Conservation (phyloP, 768 basidiomycete species). For the Tulasnella sp. region DNA sequence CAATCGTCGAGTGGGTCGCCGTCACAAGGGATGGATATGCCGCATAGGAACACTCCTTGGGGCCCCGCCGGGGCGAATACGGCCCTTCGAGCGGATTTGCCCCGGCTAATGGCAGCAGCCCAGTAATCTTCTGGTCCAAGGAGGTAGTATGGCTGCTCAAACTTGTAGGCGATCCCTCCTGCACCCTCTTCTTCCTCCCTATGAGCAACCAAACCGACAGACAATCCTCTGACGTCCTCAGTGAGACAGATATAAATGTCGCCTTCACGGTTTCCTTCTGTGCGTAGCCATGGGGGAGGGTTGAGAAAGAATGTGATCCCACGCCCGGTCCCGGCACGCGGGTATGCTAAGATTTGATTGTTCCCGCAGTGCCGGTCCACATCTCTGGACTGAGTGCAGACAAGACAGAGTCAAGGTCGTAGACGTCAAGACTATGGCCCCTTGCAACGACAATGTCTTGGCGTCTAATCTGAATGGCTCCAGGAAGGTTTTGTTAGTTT, state of each 20-base stretch:
- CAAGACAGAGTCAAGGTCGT: neutral
- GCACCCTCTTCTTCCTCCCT: neutral
- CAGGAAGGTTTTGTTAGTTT: neutral
- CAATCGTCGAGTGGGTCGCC: neutral
- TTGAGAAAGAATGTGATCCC: neutral
- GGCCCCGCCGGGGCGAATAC: neutral
- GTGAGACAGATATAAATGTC: neutral
- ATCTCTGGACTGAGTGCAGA: neutral
- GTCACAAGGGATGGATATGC: neutral
- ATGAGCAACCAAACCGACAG: neutral
- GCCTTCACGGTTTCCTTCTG: neutral
- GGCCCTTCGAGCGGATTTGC: neutral
- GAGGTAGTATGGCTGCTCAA: neutral
- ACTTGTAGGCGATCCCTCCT: neutral
- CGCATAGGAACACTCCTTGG: neutral
- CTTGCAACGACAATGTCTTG: neutral
- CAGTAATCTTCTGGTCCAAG: neutral
- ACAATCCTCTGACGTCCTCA: neutral
- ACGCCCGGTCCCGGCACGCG: neutral
- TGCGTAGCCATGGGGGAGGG: neutral
- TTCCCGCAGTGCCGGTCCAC: neutral
- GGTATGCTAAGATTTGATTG: neutral
- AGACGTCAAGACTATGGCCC: neutral
- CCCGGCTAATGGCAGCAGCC: neutral
- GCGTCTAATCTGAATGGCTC: neutral